These are phyloP conservation scores for Chlamydomonas incerta DNA, from an alignment of 139 green algal species.

Conservation along the genomic window DNA sequence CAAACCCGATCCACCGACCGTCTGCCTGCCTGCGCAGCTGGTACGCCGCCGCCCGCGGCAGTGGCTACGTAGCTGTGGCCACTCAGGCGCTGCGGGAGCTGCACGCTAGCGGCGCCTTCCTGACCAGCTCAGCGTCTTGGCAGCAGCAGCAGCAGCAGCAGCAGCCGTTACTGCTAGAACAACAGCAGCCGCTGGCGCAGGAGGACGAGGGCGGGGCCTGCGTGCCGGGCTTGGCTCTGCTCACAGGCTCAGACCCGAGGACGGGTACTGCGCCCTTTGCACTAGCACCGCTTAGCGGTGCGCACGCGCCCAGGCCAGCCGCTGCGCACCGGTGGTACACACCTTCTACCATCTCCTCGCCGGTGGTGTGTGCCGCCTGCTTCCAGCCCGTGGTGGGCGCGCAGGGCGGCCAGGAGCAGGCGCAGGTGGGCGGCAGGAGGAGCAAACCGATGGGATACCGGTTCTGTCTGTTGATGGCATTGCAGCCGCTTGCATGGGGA, in stretches of 20 bases:
- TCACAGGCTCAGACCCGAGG: too few species aligned
- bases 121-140: background rate
- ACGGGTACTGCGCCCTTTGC: too few species aligned
- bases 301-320: background rate
- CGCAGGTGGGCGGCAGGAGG: background rate
- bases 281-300: too few species aligned
- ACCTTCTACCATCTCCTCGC: background rate
- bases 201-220: too few species aligned
- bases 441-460: too few species aligned
- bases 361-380: conserved; percentile 26
- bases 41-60: conserved; percentile 30
- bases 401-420: background rate
- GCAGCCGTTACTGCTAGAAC: background rate
- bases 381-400: conserved; percentile 26
- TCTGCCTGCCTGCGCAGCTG: background rate
- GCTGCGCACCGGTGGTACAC: conserved; percentile 23
- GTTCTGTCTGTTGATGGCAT: background rate
- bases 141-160: background rate
- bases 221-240: too few species aligned
- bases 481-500: too few species aligned
- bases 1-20: too few species aligned
- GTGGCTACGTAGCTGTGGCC: conserved; percentile 23
- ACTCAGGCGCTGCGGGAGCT: conserved; percentile 23
- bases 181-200: background rate
- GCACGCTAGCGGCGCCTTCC: background rate